Conservation (phyloP, 495 filamentous ascomycete species). For the Hypoxylon subgilvum region DNA sequence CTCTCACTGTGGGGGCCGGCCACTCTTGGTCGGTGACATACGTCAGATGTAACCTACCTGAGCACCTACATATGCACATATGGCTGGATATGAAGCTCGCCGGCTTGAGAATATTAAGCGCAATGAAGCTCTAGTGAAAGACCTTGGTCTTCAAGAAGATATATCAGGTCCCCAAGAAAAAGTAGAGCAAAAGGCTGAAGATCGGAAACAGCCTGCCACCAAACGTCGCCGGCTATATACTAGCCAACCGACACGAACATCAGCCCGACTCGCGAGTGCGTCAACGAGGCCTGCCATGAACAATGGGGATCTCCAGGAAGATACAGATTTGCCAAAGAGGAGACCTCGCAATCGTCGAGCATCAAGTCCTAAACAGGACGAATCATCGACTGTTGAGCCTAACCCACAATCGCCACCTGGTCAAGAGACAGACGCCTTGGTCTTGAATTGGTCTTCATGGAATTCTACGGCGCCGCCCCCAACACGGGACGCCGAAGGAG, state of each 20-base stretch:
- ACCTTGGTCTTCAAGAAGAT: slow-evolving; percentile 35
- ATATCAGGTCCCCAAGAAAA: neutral
- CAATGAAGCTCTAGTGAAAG: slow-evolving; percentile 60
- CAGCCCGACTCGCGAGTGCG: slow-evolving; percentile 34
- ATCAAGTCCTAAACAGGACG: neutral
- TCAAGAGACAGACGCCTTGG: slow-evolving; percentile 42
- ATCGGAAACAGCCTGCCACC: neutral
- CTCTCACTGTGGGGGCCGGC: too few species aligned
- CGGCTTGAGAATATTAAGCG: slow-evolving; percentile 62
- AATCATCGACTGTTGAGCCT: neutral
- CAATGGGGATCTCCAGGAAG: slow-evolving; percentile 4
- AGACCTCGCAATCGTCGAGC: slow-evolving; percentile 1
- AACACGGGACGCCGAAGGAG: slow-evolving; percentile 45
- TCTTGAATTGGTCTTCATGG: slow-evolving; percentile 52
- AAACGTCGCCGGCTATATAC: slow-evolving; percentile 30
- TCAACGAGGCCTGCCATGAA: neutral
- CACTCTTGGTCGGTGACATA: too few species aligned
- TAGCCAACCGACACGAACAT: slow-evolving; percentile 29
- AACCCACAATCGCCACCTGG: slow-evolving; percentile 1
- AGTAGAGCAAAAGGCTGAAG: neutral
- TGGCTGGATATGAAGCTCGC: slow-evolving; percentile 35
- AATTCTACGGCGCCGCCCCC: slow-evolving; percentile 41
- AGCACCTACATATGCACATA: too few species aligned
- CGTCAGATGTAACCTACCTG: too few species aligned
- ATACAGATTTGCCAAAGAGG: neutral